Conservation (phyloP, 495 filamentous ascomycete genomes). For the Penicillium samsonianum region DNA sequence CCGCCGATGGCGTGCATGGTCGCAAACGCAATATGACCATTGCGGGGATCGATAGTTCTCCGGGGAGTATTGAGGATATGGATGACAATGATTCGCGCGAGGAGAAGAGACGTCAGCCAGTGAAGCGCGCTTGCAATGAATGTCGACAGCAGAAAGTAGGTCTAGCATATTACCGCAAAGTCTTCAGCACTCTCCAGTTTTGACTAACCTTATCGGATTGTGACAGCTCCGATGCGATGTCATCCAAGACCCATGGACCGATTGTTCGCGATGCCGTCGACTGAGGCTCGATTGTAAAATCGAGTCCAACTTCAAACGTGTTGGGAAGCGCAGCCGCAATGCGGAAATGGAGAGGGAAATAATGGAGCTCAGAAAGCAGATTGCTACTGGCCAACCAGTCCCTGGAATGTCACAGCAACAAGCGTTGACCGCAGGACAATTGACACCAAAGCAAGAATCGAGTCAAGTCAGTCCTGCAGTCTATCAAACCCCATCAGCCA, state of each 20-base stretch:
- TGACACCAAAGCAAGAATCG: conserved; percentile 53
- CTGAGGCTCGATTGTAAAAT: conserved; percentile 88
- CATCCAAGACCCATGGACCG: conserved; percentile 76
- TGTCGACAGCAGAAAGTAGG: conserved; percentile 91
- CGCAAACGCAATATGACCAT: conserved; percentile 50
- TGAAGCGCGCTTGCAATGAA: conserved; percentile 92
- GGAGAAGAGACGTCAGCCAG: conserved; percentile 67
- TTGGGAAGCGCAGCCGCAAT: conserved; percentile 87
- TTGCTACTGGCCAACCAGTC: conserved; percentile 45
- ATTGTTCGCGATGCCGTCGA: conserved; percentile 82
- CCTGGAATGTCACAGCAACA: conserved; percentile 47
- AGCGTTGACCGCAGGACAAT: conserved; percentile 51
- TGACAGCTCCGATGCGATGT: conserved; percentile 85
- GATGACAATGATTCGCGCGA: conserved; percentile 58
- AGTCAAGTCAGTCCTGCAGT: conserved; percentile 49
- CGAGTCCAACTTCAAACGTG: conserved; percentile 89
- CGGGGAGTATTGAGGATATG: conserved; percentile 68
- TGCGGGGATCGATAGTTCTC: conserved; percentile 63
- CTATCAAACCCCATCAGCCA: conserved; percentile 47
- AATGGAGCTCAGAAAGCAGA: conserved; percentile 65
- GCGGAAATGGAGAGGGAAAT: conserved; percentile 83
- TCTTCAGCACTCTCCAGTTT: conserved; percentile 1
- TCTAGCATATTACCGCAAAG: conserved; percentile 5
- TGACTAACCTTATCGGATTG: conserved; percentile 15
- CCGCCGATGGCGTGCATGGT: conserved; percentile 37